phyloP scores from a whole-genome alignment of 768 basidiomycete species.

The Tubosaeta sp. region DNA sequence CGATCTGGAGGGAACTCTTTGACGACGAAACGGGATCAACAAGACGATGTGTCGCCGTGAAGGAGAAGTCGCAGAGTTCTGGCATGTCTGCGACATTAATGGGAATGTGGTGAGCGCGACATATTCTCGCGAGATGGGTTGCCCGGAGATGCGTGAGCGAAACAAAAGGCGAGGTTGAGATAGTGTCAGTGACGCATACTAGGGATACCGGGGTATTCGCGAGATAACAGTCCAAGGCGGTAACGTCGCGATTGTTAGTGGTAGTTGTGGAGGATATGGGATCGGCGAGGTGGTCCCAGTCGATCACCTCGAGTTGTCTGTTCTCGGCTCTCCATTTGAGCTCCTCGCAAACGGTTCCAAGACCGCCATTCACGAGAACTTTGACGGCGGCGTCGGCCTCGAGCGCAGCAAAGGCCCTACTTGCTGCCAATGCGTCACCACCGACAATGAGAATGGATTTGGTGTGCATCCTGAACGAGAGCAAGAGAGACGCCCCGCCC shows the following conservation, averaged over 20 bases:
- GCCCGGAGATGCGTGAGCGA: slow-evolving; percentile 43
- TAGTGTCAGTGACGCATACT: slow-evolving; percentile 80
- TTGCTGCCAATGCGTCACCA: slow-evolving; percentile 72
- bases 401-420: slow-evolving; percentile 76
- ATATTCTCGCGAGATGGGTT: slow-evolving; percentile 50
- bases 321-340: slow-evolving; percentile 57
- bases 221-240: slow-evolving; percentile 48
- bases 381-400: slow-evolving; percentile 75
- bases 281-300: slow-evolving; percentile 45
- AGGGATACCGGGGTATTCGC: slow-evolving; percentile 37
- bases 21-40: slow-evolving; percentile 41
- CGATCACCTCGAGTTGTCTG: slow-evolving; percentile 53
- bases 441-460: slow-evolving; percentile 70
- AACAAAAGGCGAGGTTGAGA: slow-evolving; percentile 40
- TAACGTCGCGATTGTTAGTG: slow-evolving; percentile 33
- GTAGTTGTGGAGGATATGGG: slow-evolving; percentile 24
- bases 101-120: slow-evolving; percentile 57
- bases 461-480: slow-evolving; percentile 63
- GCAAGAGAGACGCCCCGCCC: slow-evolving; percentile 69
- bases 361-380: slow-evolving; percentile 53
- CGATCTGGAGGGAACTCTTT: slow-evolving; percentile 62
- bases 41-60: slow-evolving; percentile 84
- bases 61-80: slow-evolving; percentile 83
- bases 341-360: slow-evolving; percentile 60
- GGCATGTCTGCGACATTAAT: slow-evolving; percentile 89